Base-by-base conservation (phyloP, 73 alveolate species). In the Chromera velia region DNA sequence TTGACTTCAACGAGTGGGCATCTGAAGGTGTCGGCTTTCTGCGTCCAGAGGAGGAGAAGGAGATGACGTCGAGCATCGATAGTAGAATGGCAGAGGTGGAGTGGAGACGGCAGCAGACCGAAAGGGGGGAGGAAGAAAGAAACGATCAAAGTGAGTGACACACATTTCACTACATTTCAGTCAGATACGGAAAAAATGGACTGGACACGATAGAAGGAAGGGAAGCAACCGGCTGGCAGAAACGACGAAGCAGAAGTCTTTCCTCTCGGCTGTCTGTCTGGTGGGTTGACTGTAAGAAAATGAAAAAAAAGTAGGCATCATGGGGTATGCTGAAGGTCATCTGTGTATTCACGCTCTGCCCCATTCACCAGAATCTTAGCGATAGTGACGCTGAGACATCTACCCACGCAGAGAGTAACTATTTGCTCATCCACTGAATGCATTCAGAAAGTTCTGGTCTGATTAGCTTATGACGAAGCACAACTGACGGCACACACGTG, bases 21-120 rank as follows among this genome's bases (percentile, higher is more conserved):
- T 45, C 77, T 63, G 46, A 69, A 18, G 86, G 86, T 32, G 31
- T 79, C 1, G 86, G 86, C 33, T 79, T 76, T 74, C 80, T 79
- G 7, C 29, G 86, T 6, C 86, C 86, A 0, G 1, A 68, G 7
- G 80, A 79, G 28, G 86, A 79, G 55, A 80, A 79, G 79, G 86
- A 40, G 55, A 40, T 24, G 22, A 7, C 10, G 9, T 7, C 32
- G 10, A 0, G 0, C 10, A 24, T 64, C 10, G 9, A 64, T 24
- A n/a, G 33, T n/a, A 18, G 28, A 0, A 28, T 9, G 34, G 34
- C 7, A 0, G 73, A 27, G 45, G 4, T 28, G 73, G 19, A 9
- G 46, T 9, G 64, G 64, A 46, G n/a, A n/a, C 22, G 55, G 55
- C 55, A 7, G 55, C 55, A 40, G 55, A 40, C 4, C 22, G 13